These are phyloP conservation scores for Phytophthora pini DNA, from an alignment of 352 stramenopile species.

Conservation along the genomic window DNA sequence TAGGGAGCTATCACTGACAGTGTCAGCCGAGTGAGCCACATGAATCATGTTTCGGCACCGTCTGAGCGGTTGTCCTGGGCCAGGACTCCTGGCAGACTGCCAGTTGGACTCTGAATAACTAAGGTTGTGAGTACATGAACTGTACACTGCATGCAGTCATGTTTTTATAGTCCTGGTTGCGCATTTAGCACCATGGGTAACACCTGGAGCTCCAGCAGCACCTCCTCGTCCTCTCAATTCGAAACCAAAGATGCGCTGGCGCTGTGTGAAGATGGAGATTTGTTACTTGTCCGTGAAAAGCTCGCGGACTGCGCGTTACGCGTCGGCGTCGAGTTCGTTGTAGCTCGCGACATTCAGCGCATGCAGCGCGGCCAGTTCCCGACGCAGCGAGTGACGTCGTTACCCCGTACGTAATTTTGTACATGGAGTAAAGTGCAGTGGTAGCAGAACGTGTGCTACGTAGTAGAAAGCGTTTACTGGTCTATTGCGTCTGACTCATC, in stretches of 20 bases:
- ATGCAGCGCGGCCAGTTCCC: slow-evolving; percentile 62
- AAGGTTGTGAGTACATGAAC: too few relatives aligned
- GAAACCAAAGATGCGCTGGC: slow-evolving; percentile 48
- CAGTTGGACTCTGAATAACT: too few relatives aligned
- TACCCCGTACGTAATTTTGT: slow-evolving; percentile 43
- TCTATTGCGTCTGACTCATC: slow-evolving; percentile 13
- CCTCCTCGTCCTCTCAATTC: slow-evolving; percentile 8
- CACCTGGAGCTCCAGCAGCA: slow-evolving; percentile 21
- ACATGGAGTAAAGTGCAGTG: not conserved
- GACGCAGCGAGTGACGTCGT: slow-evolving; percentile 43
- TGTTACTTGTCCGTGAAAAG: slow-evolving; percentile 60
- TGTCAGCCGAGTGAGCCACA: slow-evolving; percentile 3
- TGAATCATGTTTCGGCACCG: not conserved
- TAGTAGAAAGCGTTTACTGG: too few relatives aligned
- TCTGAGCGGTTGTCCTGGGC: too few relatives aligned
- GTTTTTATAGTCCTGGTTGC: not conserved
- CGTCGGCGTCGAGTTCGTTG: slow-evolving; percentile 46
- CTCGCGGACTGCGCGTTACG: slow-evolving; percentile 40
- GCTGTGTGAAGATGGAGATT: slow-evolving; percentile 60
- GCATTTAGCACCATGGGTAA: slow-evolving; percentile 23
- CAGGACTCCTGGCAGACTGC: too few relatives aligned
- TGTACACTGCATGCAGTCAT: too few relatives aligned
- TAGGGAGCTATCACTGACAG: not conserved
- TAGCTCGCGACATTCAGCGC: slow-evolving; percentile 52
- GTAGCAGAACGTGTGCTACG: not conserved